phyloP scores from a whole-genome alignment of 2,329 filamentous ascomycete genomes.

The Botryotinia calthae region DNA sequence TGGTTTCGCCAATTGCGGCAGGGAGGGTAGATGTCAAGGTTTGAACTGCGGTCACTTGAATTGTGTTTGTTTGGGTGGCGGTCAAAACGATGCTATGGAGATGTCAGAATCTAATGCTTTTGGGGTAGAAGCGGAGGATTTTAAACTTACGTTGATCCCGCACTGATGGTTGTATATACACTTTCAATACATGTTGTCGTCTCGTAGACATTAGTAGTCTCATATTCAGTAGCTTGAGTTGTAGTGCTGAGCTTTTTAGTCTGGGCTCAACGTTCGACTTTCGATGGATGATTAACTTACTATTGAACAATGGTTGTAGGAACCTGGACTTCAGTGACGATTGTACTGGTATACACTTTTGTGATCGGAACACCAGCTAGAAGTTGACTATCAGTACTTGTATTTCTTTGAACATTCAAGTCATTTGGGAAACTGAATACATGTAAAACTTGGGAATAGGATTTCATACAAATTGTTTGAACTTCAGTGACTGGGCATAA shows the following conservation, averaged over 20 bases:
- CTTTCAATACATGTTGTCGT: slow-evolving; percentile 40
- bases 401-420: neutral
- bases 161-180: slow-evolving; percentile 33
- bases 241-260: slow-evolving; percentile 12
- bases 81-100: slow-evolving; percentile 38
- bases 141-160: slow-evolving; percentile 38
- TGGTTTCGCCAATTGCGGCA: slow-evolving; percentile 32
- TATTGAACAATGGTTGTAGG: slow-evolving; percentile 38
- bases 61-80: slow-evolving; percentile 45
- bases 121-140: fast-evolving
- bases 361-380: slow-evolving; percentile 44
- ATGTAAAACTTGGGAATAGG: neutral
- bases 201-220: slow-evolving; percentile 35
- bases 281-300: slow-evolving; percentile 27
- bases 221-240: slow-evolving; percentile 3
- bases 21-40: slow-evolving; percentile 31
- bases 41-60: slow-evolving; percentile 42
- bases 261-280: neutral
- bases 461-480: slow-evolving; percentile 46
- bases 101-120: neutral
- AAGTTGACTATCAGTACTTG: slow-evolving; percentile 46
- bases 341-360: slow-evolving; percentile 34
- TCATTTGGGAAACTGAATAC: neutral
- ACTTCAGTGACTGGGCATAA: slow-evolving; percentile 49
- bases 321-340: slow-evolving; percentile 29